These are phyloP conservation scores for Hyphodiscus sp. DNA, from an alignment of 2,329 filamentous ascomycete genomes.

Conservation along the genomic window DNA sequence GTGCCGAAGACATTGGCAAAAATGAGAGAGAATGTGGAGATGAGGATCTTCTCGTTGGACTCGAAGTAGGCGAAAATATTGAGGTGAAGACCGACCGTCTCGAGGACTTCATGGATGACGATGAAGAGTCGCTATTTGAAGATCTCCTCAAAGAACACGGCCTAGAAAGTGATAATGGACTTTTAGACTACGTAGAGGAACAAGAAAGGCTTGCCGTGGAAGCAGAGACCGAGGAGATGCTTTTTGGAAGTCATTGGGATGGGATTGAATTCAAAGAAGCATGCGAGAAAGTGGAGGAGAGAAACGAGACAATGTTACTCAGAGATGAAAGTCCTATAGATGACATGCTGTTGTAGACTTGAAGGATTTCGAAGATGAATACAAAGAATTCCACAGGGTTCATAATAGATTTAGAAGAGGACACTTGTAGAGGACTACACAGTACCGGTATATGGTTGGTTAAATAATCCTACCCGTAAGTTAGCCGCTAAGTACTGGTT, in stretches of 20 bases:
- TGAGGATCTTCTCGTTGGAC: not conserved
- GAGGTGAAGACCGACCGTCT: not conserved
- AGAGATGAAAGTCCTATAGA: not conserved
- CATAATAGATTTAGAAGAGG: too few relatives aligned
- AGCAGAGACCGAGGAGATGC: slow-evolving; percentile 18
- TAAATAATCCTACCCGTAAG: too few relatives aligned
- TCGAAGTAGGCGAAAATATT: not conserved
- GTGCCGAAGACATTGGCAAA: not conserved
- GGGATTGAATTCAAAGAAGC: not conserved
- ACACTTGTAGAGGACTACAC: too few relatives aligned
- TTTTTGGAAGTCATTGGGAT: slow-evolving; percentile 9
- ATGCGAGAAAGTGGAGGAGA: not conserved
- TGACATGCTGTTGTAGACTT: slow-evolving; percentile 1
- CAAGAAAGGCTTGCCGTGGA: slow-evolving; percentile 14
- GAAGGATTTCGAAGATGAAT: not conserved
- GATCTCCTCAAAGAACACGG: slow-evolving; percentile 9
- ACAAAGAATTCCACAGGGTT: too few relatives aligned
- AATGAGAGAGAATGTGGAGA: not conserved
- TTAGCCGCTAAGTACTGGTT: too few relatives aligned
- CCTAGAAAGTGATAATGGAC: slow-evolving; percentile 3
- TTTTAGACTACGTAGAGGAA: slow-evolving; percentile 9
- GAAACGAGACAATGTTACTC: slow-evolving; percentile 3
- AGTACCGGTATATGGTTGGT: too few relatives aligned
- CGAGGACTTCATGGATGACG: slow-evolving; percentile 1
- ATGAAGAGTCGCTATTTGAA: slow-evolving; percentile 8